Evolutionary conservation across 768 basidiomycete species (phyloP), one percentile per base, ranked within the genome.

Genomic region (Serendipita sp.): DNA sequence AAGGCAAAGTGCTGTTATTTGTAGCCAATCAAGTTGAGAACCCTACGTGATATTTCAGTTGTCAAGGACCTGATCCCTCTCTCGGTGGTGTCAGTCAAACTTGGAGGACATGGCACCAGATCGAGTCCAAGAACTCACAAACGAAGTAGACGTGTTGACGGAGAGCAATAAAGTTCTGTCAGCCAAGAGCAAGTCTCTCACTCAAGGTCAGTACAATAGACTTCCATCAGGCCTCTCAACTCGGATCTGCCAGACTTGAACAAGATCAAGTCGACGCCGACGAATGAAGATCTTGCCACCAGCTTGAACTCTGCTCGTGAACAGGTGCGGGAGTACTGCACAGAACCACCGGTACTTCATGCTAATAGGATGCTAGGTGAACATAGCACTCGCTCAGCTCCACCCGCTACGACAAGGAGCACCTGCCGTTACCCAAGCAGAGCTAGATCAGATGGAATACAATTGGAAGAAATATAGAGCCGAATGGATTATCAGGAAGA

Each of bases 1-100:
- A 70, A 91, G 89, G 88, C 8, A 91, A 96, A 74, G 86, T 84
- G 2, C 85, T 85, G 0, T 87, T 94, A 72, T 96, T 91, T 70
- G 90, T 93, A 11, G 83, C 83, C 41, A 92, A 92, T 63, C 76
- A 77, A 68, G 76, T 74, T 18, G 38, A 71, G 56, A 44, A n/a
- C 65, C n/a, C 15, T 23, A 23, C 23, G 23, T 23, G 23, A 23
- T 23, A 23, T 23, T 23, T 23, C 23, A 23, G 23, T 23, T 67
- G 13, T 52, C 23, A 18, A 65, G 38, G 38, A 11, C 52, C 10
- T 54, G 11, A 30, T 30, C 10, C 32, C 47, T 45, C 34, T 32
- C 18, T 28, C 35, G 30, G 11, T 32, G 7, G 44, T 18, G 28
- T 7, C 88, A 95, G 75, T 79, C 80, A 16, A 83, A 83, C 32